These are phyloP conservation scores for Trichoderma endophyticum DNA, from an alignment of 2,329 filamentous ascomycete genomes.

Conservation along the genomic window DNA sequence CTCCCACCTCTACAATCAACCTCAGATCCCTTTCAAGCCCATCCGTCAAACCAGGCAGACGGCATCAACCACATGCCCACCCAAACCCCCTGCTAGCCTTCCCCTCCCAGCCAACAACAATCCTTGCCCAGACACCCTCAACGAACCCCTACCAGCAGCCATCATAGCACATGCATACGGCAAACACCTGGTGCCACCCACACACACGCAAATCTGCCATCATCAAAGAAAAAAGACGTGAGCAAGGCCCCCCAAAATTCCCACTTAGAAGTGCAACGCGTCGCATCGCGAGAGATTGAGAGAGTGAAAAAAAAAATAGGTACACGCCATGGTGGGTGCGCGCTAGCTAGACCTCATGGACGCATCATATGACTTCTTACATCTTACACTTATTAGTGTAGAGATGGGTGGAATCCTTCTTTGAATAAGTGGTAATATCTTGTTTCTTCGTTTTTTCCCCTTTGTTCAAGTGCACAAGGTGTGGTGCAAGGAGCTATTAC, in stretches of 20 bases:
- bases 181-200: constrained; percentile 2
- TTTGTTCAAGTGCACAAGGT: not conserved
- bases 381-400: constrained; percentile 7
- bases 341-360: constrained; percentile 19
- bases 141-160: not conserved
- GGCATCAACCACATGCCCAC: constrained; percentile 9
- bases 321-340: constrained; percentile 16
- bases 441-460: not conserved
- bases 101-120: not conserved
- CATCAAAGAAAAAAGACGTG: not conserved
- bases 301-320: not conserved
- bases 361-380: constrained; percentile 23
- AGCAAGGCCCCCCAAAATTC: not conserved
- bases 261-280: not conserved
- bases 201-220: not conserved
- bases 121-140: not conserved
- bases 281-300: not conserved
- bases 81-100: not conserved
- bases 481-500: not conserved
- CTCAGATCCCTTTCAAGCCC: not conserved
- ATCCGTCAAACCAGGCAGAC: not conserved
- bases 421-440: not conserved
- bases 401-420: not conserved
- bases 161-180: constrained; percentile 6
- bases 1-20: not conserved